Conservation (phyloP, 2,329 filamentous ascomycete genomes). For the Nothopassalora personata region DNA sequence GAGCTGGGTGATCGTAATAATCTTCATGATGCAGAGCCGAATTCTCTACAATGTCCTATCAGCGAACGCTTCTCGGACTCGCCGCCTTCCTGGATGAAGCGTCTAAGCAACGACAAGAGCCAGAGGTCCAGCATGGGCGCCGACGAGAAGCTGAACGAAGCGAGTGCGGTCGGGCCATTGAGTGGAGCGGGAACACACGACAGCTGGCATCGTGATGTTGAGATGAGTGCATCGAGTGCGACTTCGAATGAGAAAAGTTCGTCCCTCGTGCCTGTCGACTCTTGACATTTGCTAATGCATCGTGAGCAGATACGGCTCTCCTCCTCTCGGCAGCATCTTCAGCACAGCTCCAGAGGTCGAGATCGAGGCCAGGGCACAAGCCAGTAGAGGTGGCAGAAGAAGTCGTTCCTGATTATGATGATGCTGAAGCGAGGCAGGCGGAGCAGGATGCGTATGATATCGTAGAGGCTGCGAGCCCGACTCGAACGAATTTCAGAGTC, state of each 20-base stretch:
- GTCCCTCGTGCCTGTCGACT: not conserved
- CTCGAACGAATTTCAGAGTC: not conserved
- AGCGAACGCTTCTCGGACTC: constrained; percentile 1
- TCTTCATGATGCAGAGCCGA: not conserved
- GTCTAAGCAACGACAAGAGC: not conserved
- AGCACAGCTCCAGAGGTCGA: not conserved
- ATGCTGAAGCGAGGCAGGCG: not conserved
- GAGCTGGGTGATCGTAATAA: not conserved
- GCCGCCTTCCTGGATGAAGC: not conserved
- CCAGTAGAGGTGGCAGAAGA: not conserved
- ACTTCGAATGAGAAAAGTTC: not conserved
- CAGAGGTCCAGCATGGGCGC: not conserved
- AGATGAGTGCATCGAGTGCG: not conserved
- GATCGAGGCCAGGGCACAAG: not conserved
- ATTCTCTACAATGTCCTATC: not conserved
- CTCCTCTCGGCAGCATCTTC: not conserved
- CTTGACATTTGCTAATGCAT: not conserved
- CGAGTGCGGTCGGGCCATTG: not conserved
- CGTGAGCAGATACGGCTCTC: not conserved
- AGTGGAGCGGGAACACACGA: not conserved
- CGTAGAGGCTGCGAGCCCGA: not conserved
- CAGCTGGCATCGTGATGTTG: not conserved
- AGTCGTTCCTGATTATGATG: not conserved
- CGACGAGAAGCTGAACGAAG: not conserved
- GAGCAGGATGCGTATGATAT: not conserved